Base-by-base conservation (phyloP, 2,329 filamentous ascomycete species). In the Ophiostoma novo-ulmi region DNA sequence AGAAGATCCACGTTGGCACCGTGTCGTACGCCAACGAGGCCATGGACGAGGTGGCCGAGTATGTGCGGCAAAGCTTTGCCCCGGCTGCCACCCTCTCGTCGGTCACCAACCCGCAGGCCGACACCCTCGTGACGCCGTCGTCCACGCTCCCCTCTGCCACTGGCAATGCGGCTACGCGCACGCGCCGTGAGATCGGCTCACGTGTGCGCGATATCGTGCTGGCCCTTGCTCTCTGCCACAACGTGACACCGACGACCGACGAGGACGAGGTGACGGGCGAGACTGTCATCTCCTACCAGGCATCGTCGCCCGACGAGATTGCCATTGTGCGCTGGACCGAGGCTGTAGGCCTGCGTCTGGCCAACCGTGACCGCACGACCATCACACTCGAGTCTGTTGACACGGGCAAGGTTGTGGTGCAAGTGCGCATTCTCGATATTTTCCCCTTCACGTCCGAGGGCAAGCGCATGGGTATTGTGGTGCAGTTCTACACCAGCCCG, bases 381-480 rank as follows among this genome's bases (percentile, higher is more conserved):
- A 97, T 99, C 83, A 84, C 89, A 3, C 85, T 99, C 2, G 90
- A 94, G 77, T 94, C 90, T 4, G 88, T 90, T 1, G 88, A 90
- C 70, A 91, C 88, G 3, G 89, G 90, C 26, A 87, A 89, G 68
- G 82, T 87, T 0, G 91, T 95, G 3, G 92, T 99, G 36, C 89
- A 89, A 35, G 94, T 97, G 36, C 89, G 90, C 70, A 96, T 99
- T 67, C 84, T 98, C 4, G 94, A 98, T 64, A 89, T 98, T 2
- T 99, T 99, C 76, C 96, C 96, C 0, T 99, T 99, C 78, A 99
- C 95, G 0, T 97, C 94, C 0, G 95, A 98, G 74, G 94, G 94
- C 75, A 99, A 99, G 81, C 89, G 95, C 69, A 99, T 99, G 95
- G 95, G 96, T 11, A 94, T 99, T 72, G 90, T 99, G 72, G 92